These are phyloP conservation scores for Marasmius tenuissimus DNA, from an alignment of 1,284 basidiomycete species.

Conservation along the genomic window DNA sequence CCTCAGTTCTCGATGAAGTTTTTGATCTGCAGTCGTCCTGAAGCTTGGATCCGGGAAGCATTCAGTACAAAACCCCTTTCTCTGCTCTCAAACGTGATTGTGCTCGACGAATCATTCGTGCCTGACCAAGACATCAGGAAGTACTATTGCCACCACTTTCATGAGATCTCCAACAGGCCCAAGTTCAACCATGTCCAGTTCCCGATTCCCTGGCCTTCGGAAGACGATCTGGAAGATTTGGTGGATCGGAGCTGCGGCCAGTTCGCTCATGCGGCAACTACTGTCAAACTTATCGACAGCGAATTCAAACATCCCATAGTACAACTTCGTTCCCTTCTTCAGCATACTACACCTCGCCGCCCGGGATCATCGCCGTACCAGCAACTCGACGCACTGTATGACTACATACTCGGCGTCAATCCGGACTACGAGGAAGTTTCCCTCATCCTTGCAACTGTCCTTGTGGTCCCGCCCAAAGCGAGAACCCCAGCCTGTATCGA, in stretches of 20 bases:
- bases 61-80: not conserved
- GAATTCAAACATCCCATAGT: constrained; percentile 20
- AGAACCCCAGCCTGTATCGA: no score
- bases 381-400: no score
- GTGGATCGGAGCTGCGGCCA: constrained; percentile 22
- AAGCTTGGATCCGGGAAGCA: constrained; percentile 16
- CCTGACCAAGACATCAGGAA: not conserved
- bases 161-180: not conserved
- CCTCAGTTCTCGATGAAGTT: constrained; percentile 23
- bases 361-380: no score
- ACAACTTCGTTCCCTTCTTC: constrained; percentile 20
- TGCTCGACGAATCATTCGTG: not conserved
- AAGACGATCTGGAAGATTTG: constrained; percentile 16
- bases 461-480: no score
- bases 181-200: not conserved
- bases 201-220: constrained; percentile 17
- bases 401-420: no score
- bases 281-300: constrained; percentile 24
- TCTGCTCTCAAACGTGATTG: not conserved
- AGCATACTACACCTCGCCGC: not conserved
- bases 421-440: no score
- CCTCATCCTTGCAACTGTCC: no score
- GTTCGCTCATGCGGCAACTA: constrained; percentile 24
- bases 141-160: not conserved
- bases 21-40: constrained; percentile 18